Conservation (phyloP, 768 basidiomycete genomes). For the Gloeopeniophorella convolvens region DNA sequence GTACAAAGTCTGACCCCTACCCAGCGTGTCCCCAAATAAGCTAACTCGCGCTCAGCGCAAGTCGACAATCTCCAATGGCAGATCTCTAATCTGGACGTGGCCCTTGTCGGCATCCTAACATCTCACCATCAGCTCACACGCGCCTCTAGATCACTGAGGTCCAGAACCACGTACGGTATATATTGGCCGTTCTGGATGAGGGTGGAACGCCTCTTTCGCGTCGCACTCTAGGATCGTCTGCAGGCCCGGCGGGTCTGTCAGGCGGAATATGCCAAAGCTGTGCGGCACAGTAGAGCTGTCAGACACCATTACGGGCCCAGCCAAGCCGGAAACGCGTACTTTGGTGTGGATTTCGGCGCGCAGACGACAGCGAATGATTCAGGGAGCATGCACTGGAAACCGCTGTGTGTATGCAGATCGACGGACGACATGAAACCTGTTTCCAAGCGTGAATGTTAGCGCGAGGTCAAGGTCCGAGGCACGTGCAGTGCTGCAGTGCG, state of each 20-base stretch:
- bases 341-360: slow-evolving; percentile 71
- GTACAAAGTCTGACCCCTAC: background rate
- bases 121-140: background rate
- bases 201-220: slow-evolving; percentile 76
- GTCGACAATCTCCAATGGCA: slow-evolving; percentile 78
- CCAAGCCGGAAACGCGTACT: slow-evolving; percentile 37
- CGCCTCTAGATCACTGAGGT: background rate
- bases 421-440: slow-evolving; percentile 91
- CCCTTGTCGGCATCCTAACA: slow-evolving; percentile 76
- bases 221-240: slow-evolving; percentile 61
- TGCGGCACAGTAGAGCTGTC: background rate
- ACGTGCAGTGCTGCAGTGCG: background rate
- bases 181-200: slow-evolving; percentile 76
- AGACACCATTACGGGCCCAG: background rate
- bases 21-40: slow-evolving; percentile 1
- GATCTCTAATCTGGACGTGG: slow-evolving; percentile 73
- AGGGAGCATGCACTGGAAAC: slow-evolving; percentile 83
- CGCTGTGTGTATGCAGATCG: slow-evolving; percentile 86
- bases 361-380: slow-evolving; percentile 93
- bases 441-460: slow-evolving; percentile 4
- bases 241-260: slow-evolving; percentile 84
- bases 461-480: background rate
- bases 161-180: slow-evolving; percentile 61
- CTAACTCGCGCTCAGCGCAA: slow-evolving; percentile 37
- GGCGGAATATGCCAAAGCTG: slow-evolving; percentile 83